Percentiles rank a stretch among this genome's conserved stretches.
Evolutionary conservation across 257 asterid species (phyloP).

Genomic region (Leonotis leonurus): DNA sequence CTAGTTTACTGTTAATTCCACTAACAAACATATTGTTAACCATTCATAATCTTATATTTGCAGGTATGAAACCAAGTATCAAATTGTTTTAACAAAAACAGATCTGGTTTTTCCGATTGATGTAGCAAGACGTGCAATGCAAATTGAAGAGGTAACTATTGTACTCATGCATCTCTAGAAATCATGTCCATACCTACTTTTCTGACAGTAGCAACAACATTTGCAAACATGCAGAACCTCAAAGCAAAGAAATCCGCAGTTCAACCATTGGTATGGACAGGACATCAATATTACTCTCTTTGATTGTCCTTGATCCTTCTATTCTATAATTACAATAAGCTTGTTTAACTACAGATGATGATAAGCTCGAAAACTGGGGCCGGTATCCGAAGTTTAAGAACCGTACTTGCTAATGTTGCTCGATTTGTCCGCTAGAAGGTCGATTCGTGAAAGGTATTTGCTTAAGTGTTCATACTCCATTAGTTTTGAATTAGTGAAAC

Average conservation of each 20-base stretch:
- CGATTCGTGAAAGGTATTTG: conserved; percentile 11
- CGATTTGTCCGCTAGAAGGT: conserved; percentile 48
- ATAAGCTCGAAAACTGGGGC: conserved; percentile 94
- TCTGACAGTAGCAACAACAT: conserved; percentile 12
- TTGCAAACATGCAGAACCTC: conserved; percentile 58
- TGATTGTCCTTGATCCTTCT: background rate
- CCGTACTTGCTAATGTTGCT: conserved; percentile 68
- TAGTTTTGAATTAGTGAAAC: conserved; percentile 5
- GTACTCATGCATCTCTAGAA: background rate
- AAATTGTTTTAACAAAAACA: conserved; percentile 88
- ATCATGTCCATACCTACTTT: background rate
- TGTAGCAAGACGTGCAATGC: conserved; percentile 95
- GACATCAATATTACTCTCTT: conserved; percentile 3
- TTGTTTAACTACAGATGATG: conserved; percentile 66
- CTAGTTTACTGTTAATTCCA: background rate
- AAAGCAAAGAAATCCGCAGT: conserved; percentile 70
- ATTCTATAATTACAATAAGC: background rate
- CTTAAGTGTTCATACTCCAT: background rate
- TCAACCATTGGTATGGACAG: conserved; percentile 72
- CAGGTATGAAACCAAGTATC: conserved; percentile 82
- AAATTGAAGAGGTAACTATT: conserved; percentile 82
- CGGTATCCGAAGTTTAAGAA: conserved; percentile 83
- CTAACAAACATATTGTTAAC: background rate
- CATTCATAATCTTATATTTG: conserved; percentile 14
- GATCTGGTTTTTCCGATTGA: conserved; percentile 82